Percentiles rank a stretch among this genome's conserved stretches.
These are phyloP conservation scores for Coffea humblotiana DNA, from an alignment of 305 asterid species.

Conservation along the genomic window DNA sequence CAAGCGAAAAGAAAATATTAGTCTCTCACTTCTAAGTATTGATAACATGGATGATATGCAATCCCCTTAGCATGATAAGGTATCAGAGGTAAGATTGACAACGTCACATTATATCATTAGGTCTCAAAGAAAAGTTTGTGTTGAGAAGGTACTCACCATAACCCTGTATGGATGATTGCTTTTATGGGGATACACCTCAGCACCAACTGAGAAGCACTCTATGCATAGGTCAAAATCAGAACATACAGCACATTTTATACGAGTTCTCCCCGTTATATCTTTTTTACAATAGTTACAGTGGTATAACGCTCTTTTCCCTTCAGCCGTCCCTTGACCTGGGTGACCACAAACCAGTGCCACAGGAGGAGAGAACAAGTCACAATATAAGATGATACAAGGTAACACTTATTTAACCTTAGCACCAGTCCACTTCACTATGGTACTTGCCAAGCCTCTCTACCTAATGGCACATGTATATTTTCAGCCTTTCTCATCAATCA, in stretches of 20 bases:
- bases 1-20: background rate
- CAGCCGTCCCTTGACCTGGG: slow-evolving; percentile 60
- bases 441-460: background rate
- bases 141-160: slow-evolving; percentile 54
- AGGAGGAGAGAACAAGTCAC: slow-evolving; percentile 9
- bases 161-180: slow-evolving; percentile 71
- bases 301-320: slow-evolving; percentile 67
- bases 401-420: background rate
- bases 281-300: slow-evolving; percentile 82
- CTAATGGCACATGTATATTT: background rate
- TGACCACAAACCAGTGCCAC: slow-evolving; percentile 22
- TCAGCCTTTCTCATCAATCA: background rate
- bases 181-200: slow-evolving; percentile 76
- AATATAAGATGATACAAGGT: slow-evolving; percentile 1
- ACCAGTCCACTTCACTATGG: background rate
- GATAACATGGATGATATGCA: background rate
- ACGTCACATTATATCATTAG: background rate
- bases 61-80: background rate
- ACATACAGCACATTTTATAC: slow-evolving; percentile 74
- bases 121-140: background rate
- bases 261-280: slow-evolving; percentile 67
- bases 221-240: slow-evolving; percentile 80
- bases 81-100: background rate
- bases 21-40: background rate
- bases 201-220: slow-evolving; percentile 86